phyloP scores from a whole-genome alignment of 345 rosid species.

The Kandelia obovata region DNA sequence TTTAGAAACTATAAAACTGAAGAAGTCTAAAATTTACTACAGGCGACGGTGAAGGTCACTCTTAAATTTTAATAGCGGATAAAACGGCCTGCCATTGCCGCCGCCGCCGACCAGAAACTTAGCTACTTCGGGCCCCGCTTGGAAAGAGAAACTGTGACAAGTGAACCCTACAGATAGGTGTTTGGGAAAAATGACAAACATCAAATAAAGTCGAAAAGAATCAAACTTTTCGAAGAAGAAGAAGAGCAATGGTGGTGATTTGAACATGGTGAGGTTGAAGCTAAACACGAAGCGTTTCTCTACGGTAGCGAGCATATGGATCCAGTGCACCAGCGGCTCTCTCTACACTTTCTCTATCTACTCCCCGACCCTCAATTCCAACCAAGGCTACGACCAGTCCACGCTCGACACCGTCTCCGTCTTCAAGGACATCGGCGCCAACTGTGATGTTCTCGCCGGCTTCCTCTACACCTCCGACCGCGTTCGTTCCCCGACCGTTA shows the following conservation, averaged over 20 bases:
- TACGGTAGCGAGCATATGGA: slow-evolving; percentile 70
- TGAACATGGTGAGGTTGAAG: slow-evolving; percentile 4
- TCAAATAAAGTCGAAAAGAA: too few species aligned
- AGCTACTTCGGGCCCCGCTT: too few species aligned
- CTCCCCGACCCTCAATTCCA: slow-evolving; percentile 55
- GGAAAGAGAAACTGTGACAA: too few species aligned
- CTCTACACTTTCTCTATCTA: slow-evolving; percentile 72
- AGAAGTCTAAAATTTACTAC: too few species aligned
- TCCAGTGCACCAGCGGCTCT: slow-evolving; percentile 58
- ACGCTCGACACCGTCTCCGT: slow-evolving; percentile 72
- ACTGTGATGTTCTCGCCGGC: slow-evolving; percentile 59
- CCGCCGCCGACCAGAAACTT: too few species aligned
- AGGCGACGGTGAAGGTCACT: too few species aligned
- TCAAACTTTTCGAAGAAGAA: too few species aligned
- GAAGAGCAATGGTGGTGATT: neutral
- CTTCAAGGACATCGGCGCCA: slow-evolving; percentile 65
- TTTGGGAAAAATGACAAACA: too few species aligned
- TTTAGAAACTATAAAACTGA: too few species aligned
- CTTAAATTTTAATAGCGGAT: too few species aligned
- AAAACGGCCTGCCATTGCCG: too few species aligned
- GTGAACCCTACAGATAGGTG: too few species aligned
- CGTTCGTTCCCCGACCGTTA: neutral
- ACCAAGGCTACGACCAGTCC: slow-evolving; percentile 64
- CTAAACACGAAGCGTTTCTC: slow-evolving; percentile 52
- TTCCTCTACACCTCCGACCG: slow-evolving; percentile 41